These are phyloP conservation scores for Stachybotrys elegans DNA, from an alignment of 2,329 filamentous ascomycete genomes.

Conservation along the genomic window DNA sequence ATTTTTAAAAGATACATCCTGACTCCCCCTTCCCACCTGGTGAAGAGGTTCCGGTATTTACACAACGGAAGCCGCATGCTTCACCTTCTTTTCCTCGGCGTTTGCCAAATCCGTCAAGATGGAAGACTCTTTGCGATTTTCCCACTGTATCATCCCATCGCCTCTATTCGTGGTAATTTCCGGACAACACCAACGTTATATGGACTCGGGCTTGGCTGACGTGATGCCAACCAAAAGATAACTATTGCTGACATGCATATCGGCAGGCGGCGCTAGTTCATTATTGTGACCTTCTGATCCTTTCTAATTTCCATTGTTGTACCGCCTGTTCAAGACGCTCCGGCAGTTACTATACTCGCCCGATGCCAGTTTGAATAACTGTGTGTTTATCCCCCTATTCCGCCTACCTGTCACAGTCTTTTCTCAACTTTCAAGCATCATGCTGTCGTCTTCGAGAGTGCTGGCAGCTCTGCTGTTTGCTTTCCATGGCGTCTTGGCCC, in stretches of 20 bases:
- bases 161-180: background rate
- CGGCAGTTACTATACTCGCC: background rate
- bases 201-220: background rate
- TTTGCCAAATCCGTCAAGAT: background rate
- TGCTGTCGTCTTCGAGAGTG: background rate
- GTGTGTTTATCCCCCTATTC: background rate
- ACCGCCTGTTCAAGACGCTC: background rate
- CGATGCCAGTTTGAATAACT: background rate
- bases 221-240: background rate
- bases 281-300: background rate
- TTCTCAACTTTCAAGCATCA: background rate
- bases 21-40: background rate
- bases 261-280: background rate
- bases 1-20: background rate
- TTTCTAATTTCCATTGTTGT: background rate
- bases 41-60: background rate
- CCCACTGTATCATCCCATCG: background rate
- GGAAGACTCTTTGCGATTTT: background rate
- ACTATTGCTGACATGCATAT: background rate
- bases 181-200: background rate
- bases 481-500: background rate
- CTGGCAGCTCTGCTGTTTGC: background rate
- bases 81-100: background rate
- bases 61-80: background rate
- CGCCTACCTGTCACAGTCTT: background rate